phyloP scores from a whole-genome alignment of 2,329 filamentous ascomycete genomes.

The Talaromyces sp. region DNA sequence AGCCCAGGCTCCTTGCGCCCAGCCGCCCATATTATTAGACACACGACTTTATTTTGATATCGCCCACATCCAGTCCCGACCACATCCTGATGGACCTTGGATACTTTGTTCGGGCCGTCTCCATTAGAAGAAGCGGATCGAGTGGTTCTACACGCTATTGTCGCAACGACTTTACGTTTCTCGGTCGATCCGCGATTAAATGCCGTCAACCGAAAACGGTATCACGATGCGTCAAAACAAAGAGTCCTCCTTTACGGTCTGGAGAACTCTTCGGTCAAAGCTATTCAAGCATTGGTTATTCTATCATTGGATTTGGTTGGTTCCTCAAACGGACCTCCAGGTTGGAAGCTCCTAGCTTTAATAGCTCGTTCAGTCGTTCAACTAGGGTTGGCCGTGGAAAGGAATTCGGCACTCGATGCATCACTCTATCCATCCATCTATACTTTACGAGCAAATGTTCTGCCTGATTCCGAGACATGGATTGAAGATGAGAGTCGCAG shows the following conservation, averaged over 20 bases:
- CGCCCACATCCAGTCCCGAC: no score
- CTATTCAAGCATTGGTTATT: conserved; percentile 82
- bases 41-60: no score
- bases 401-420: conserved; percentile 72
- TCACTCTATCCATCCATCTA: conserved; percentile 83
- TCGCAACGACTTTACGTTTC: conserved; percentile 81
- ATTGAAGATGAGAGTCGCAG: conserved; percentile 85
- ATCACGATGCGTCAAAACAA: conserved; percentile 78
- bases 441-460: conserved; percentile 77
- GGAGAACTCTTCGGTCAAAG: conserved; percentile 84
- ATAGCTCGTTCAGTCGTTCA: conserved; percentile 88
- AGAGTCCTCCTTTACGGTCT: conserved; percentile 83
- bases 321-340: conserved; percentile 82
- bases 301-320: conserved; percentile 81
- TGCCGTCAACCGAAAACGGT: conserved; percentile 67
- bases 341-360: conserved; percentile 86
- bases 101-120: conserved; percentile 74
- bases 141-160: conserved; percentile 81
- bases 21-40: no score
- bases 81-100: no score
- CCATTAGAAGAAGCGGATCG: conserved; percentile 76
- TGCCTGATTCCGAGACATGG: conserved; percentile 79
- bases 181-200: conserved; percentile 74
- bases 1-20: no score
- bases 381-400: conserved; percentile 78